Evolutionary conservation across 805 yeast species (phyloP).

Genomic region (Groenewaldozyma tartarivorans): DNA sequence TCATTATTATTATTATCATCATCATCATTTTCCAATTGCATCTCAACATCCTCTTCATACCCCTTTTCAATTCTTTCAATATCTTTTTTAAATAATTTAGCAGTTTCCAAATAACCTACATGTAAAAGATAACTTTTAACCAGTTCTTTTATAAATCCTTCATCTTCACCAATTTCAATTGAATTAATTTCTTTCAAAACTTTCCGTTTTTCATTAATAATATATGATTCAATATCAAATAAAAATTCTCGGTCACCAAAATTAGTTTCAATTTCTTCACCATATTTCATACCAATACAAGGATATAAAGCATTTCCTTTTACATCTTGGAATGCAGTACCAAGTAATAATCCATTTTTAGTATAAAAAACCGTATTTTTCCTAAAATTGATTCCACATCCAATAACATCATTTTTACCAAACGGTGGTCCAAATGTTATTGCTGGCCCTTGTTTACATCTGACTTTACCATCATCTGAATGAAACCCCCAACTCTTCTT

Average conservation of each 20-base stretch:
- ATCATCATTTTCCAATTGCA: conserved; percentile 11
- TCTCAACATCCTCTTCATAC: conserved; percentile 19
- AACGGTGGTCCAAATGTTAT: conserved; percentile 37
- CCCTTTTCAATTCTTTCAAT: conserved; percentile 13
- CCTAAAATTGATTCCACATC: conserved; percentile 72
- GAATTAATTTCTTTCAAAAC: conserved; percentile 16
- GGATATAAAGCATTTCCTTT: conserved; percentile 37
- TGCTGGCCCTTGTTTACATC: conserved; percentile 31
- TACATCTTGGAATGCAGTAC: conserved; percentile 43
- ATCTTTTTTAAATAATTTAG: conserved; percentile 43
- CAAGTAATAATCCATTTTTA: conserved; percentile 63
- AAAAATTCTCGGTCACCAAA: conserved; percentile 43
- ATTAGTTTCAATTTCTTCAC: conserved; percentile 40
- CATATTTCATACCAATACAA: conserved; percentile 35
- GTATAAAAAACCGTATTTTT: conserved; percentile 62
- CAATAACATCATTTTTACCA: conserved; percentile 57
- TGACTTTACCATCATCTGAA: conserved; percentile 41
- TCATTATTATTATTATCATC: conserved; percentile 18
- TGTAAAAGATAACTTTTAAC: conserved; percentile 45
- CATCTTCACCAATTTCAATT: conserved; percentile 7
- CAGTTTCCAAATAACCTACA: conserved; percentile 47
- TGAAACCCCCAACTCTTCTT: conserved; percentile 42
- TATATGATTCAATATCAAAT: conserved; percentile 51
- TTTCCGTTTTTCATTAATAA: conserved; percentile 35
- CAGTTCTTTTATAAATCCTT: conserved; percentile 26